phyloP scores from a whole-genome alignment of 1,284 basidiomycete species.

The Leccinum angustisporum region DNA sequence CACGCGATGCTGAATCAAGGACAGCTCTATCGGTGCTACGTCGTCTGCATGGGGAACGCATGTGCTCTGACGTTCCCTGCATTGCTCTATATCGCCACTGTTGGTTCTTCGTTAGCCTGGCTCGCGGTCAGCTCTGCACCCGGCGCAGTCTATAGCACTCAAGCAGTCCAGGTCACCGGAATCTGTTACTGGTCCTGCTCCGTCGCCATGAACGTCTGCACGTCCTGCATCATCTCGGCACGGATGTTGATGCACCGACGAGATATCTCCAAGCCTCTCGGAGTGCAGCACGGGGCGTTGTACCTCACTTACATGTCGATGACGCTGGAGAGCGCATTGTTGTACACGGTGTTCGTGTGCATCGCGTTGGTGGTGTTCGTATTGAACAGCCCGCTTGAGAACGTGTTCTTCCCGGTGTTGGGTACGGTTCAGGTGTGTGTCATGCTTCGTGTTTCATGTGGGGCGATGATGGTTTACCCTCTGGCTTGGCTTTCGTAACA shows the following conservation, averaged over 20 bases:
- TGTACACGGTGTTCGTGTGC: slow-evolving; percentile 22
- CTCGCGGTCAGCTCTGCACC: slow-evolving; percentile 12
- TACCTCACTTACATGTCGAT: slow-evolving; percentile 26
- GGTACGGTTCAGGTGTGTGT: slow-evolving; percentile 21
- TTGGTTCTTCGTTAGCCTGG: slow-evolving; percentile 20
- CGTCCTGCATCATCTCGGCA: slow-evolving; percentile 16
- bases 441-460: background rate
- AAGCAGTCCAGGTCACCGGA: slow-evolving; percentile 16
- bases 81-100: slow-evolving; percentile 18
- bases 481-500: background rate
- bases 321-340: slow-evolving; percentile 27
- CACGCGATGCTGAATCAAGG: background rate
- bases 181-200: slow-evolving; percentile 20
- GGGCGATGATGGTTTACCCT: background rate
- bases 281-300: slow-evolving; percentile 14
- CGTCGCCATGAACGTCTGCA: slow-evolving; percentile 14
- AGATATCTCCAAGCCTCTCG: slow-evolving; percentile 9
- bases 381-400: slow-evolving; percentile 18
- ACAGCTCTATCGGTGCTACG: slow-evolving; percentile 29
- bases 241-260: slow-evolving; percentile 21
- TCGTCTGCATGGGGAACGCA: slow-evolving; percentile 19
- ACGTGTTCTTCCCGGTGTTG: slow-evolving; percentile 22
- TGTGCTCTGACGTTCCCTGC: background rate
- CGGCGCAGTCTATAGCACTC: slow-evolving; percentile 12
- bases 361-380: slow-evolving; percentile 14